A percentile compares a stretch with the other conserved stretches of the same genome.
phyloP scores from a whole-genome alignment of 257 asterid genomes.

The Paraleonurus japonicus region DNA sequence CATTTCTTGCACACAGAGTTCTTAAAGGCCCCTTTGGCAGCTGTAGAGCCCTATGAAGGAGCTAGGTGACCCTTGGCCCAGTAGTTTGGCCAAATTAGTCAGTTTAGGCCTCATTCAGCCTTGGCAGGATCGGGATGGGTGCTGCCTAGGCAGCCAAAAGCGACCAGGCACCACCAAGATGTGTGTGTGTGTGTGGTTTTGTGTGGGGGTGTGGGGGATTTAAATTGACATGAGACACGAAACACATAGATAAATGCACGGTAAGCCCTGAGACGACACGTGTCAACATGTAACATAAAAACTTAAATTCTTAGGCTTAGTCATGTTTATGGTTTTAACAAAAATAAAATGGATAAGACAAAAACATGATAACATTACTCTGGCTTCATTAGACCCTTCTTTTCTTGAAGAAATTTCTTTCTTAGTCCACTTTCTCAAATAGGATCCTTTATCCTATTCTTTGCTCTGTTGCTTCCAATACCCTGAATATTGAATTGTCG shows the following conservation, averaged over 20 bases:
- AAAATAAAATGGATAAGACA: neutral
- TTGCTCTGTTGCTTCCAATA: neutral
- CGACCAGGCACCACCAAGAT: neutral
- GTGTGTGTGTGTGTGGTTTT: neutral
- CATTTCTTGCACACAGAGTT: constrained; percentile 2
- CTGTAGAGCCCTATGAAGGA: neutral
- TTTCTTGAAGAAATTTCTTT: neutral
- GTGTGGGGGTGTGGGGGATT: neutral
- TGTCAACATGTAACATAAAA: neutral
- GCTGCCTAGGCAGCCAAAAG: neutral
- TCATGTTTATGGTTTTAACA: neutral
- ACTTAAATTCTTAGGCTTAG: neutral
- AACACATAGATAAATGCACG: neutral
- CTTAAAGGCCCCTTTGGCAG: neutral
- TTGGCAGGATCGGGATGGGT: neutral
- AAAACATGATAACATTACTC: neutral
- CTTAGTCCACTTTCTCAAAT: neutral
- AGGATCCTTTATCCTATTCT: neutral
- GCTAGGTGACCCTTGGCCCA: neutral
- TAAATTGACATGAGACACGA: neutral
- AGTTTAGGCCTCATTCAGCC: neutral
- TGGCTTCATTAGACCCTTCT: neutral
- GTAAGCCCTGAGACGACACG: neutral
- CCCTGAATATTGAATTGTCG: neutral
- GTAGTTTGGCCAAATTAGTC: neutral